These are phyloP conservation scores for Beauveria australis DNA, from an alignment of 2,329 filamentous ascomycete species.

Conservation along the genomic window DNA sequence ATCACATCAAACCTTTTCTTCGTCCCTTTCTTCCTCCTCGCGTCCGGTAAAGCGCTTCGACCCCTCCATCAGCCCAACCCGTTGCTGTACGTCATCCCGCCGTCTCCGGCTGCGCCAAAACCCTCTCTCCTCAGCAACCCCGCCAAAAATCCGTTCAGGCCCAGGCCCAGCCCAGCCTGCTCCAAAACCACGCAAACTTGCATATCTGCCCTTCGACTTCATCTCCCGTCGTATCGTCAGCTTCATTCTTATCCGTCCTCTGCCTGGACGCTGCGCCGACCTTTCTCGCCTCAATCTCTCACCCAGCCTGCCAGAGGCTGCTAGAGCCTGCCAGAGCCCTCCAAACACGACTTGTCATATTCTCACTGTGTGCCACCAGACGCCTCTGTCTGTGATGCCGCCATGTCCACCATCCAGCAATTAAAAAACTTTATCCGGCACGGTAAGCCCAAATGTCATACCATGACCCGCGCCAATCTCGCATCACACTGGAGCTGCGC, in stretches of 20 bases:
- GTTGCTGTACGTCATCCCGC: constrained; percentile 7
- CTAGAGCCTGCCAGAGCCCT: not conserved
- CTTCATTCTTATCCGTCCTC: not conserved
- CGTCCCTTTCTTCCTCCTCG: not conserved
- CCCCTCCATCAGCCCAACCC: not conserved
- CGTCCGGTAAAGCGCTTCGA: not conserved
- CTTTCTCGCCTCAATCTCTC: not conserved
- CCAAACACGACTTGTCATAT: not conserved
- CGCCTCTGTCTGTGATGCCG: constrained; percentile 4
- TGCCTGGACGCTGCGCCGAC: not conserved
- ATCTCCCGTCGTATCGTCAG: not conserved
- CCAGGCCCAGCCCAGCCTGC: constrained; percentile 4
- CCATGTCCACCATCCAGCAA: constrained; percentile 76
- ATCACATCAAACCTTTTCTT: not conserved
- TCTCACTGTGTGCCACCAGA: not conserved
- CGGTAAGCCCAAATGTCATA: constrained; percentile 38
- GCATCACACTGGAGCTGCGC: not conserved
- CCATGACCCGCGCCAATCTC: not conserved
- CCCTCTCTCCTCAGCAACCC: not conserved
- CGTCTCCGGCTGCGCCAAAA: constrained; percentile 2
- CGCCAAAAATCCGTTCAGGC: constrained; percentile 7
- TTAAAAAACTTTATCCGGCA: constrained; percentile 98
- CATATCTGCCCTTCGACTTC: not conserved
- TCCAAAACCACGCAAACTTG: constrained; percentile 7
- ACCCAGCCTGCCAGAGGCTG: not conserved